Conservation (phyloP, 1,284 basidiomycete genomes). For the Phaffia rhodozyma region DNA sequence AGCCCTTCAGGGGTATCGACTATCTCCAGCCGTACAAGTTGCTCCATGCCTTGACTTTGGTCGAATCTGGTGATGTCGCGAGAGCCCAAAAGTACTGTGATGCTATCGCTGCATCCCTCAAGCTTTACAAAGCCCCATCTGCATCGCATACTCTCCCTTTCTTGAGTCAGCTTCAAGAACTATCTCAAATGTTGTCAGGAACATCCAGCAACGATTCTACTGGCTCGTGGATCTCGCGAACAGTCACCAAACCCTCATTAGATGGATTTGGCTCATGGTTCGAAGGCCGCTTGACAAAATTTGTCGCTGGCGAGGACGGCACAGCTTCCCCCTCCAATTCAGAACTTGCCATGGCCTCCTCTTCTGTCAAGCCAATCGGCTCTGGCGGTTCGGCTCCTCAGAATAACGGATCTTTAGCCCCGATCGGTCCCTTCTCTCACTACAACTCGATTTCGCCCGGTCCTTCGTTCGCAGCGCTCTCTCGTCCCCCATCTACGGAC, state of each 20-base stretch:
- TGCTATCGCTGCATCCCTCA: slow-evolving; percentile 61
- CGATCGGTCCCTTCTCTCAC: slow-evolving; percentile 79
- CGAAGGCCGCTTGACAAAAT: slow-evolving; percentile 87
- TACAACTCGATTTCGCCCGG: slow-evolving; percentile 86
- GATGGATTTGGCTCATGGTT: slow-evolving; percentile 88
- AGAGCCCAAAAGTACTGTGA: slow-evolving; percentile 78
- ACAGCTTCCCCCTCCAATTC: slow-evolving; percentile 33
- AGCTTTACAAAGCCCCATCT: slow-evolving; percentile 44
- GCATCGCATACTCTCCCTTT: slow-evolving; percentile 53
- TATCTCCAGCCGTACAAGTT: slow-evolving; percentile 84
- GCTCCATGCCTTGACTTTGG: slow-evolving; percentile 60
- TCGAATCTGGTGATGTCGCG: slow-evolving; percentile 65
- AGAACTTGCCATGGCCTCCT: slow-evolving; percentile 20
- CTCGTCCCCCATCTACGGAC: slow-evolving; percentile 50
- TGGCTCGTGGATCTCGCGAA: slow-evolving; percentile 63
- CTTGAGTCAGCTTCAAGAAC: slow-evolving; percentile 62
- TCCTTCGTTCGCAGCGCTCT: slow-evolving; percentile 55
- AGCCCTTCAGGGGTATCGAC: slow-evolving; percentile 63
- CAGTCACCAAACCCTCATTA: slow-evolving; percentile 70
- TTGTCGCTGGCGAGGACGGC: slow-evolving; percentile 77
- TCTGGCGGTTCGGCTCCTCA: neutral
- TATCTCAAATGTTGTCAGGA: slow-evolving; percentile 70
- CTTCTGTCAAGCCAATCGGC: slow-evolving; percentile 7
- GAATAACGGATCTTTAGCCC: slow-evolving; percentile 18
- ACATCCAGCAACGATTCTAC: slow-evolving; percentile 58